Evolutionary conservation across 179 eudicot species (phyloP).

Genomic region (Carnegiea gigantea): DNA sequence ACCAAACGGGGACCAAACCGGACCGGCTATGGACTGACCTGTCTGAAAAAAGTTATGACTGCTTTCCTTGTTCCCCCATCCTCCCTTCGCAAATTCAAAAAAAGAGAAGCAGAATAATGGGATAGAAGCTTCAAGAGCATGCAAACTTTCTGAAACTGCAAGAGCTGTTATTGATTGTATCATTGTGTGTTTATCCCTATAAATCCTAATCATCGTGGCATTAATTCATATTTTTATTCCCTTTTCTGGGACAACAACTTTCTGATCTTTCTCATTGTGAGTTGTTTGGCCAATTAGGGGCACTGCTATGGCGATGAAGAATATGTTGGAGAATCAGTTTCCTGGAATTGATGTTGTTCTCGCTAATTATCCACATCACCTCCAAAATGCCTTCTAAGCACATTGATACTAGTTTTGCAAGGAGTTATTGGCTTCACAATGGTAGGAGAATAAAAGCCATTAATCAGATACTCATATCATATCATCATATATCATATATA

Average conservation of each 20-base stretch:
- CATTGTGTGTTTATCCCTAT: background rate
- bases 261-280: slow-evolving; percentile 9
- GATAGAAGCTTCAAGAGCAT: background rate
- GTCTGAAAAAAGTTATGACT: background rate
- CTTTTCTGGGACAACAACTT: background rate
- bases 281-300: slow-evolving; percentile 49
- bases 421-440: slow-evolving; percentile 67
- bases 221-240: background rate
- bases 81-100: background rate
- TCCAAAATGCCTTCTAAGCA: slow-evolving; percentile 80
- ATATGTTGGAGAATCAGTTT: slow-evolving; percentile 79
- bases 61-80: background rate
- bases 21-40: background rate
- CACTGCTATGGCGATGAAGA: slow-evolving; percentile 83
- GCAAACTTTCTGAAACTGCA: background rate
- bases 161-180: background rate
- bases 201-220: background rate
- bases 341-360: slow-evolving; percentile 75
- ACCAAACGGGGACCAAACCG: no score
- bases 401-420: slow-evolving; percentile 74
- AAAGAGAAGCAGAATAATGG: background rate
- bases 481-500: no score
- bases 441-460: slow-evolving; percentile 54
- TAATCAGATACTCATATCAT: no score
- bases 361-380: slow-evolving; percentile 88